Evolutionary conservation across 768 basidiomycete species (phyloP).

Genomic region (Ramaria sp.): DNA sequence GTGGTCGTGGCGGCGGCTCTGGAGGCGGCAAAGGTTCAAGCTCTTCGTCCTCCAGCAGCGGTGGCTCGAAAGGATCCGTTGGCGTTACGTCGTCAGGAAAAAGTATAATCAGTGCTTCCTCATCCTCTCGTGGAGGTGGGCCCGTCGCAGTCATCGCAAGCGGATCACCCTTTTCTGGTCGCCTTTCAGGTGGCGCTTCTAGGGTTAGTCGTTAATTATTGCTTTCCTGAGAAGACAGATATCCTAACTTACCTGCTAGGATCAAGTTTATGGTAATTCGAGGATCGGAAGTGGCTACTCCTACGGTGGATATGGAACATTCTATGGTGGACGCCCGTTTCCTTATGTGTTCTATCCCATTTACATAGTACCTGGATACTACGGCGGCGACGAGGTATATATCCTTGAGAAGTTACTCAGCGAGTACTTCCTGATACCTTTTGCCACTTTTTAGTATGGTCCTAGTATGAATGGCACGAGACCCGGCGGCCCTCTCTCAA

Average conservation of each 20-base stretch:
- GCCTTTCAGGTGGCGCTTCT: neutral
- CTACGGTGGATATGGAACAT: neutral
- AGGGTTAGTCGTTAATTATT: neutral
- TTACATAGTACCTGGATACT: neutral
- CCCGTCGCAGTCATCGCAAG: neutral
- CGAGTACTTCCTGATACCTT: neutral
- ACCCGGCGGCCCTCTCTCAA: neutral
- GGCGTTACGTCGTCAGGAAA: neutral
- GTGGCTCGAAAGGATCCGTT: neutral
- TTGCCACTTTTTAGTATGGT: neutral
- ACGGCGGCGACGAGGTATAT: neutral
- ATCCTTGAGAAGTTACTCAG: neutral
- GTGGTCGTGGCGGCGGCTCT: neutral
- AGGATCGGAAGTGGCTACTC: neutral
- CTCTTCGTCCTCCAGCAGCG: neutral
- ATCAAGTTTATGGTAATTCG: neutral
- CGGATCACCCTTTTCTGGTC: neutral
- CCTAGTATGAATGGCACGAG: neutral
- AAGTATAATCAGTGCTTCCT: neutral
- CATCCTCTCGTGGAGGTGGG: neutral
- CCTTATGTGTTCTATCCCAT: neutral
- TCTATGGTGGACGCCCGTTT: neutral
- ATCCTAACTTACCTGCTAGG: neutral
- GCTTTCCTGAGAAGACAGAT: no score
- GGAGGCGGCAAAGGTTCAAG: neutral